Conservation (phyloP, 179 eudicot species). For the Sideroxylon spinosum region DNA sequence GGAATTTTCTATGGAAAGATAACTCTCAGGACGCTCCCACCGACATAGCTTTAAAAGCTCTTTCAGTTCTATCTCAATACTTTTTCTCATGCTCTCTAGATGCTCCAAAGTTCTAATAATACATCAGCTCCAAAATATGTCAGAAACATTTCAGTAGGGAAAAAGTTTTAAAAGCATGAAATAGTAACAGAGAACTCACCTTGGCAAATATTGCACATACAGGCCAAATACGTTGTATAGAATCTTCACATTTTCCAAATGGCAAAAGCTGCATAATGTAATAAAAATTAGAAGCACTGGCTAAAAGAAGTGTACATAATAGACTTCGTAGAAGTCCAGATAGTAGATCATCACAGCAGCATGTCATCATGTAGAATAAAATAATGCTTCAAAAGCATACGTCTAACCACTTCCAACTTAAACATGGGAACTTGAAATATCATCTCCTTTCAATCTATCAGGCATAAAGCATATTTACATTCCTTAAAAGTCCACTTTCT, state of each 20-base stretch:
- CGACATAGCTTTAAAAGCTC: constrained; percentile 58
- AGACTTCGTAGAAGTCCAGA: neutral
- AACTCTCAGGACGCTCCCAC: constrained; percentile 65
- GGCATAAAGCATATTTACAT: neutral
- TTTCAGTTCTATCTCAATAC: constrained; percentile 55
- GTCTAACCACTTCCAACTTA: neutral
- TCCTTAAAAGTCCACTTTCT: neutral
- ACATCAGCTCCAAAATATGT: neutral
- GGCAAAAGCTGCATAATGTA: constrained; percentile 47
- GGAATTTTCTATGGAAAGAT: constrained; percentile 54
- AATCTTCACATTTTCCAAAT: constrained; percentile 55
- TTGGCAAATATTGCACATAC: constrained; percentile 79
- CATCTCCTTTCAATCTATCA: constrained; percentile 1
- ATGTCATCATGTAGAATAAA: neutral
- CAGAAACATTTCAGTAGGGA: constrained; percentile 6
- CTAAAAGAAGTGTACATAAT: neutral
- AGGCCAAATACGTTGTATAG: constrained; percentile 82
- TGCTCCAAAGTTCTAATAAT: constrained; percentile 55
- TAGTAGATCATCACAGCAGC: neutral
- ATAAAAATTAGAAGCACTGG: constrained; percentile 8
- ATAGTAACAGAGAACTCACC: constrained; percentile 39
- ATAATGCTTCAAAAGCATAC: neutral
- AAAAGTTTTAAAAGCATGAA: constrained; percentile 1
- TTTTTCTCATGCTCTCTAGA: constrained; percentile 48
- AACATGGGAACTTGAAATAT: neutral